Evolutionary conservation across 768 basidiomycete genomes (phyloP).

Genomic region (Pulveroboletus ravenelii): DNA sequence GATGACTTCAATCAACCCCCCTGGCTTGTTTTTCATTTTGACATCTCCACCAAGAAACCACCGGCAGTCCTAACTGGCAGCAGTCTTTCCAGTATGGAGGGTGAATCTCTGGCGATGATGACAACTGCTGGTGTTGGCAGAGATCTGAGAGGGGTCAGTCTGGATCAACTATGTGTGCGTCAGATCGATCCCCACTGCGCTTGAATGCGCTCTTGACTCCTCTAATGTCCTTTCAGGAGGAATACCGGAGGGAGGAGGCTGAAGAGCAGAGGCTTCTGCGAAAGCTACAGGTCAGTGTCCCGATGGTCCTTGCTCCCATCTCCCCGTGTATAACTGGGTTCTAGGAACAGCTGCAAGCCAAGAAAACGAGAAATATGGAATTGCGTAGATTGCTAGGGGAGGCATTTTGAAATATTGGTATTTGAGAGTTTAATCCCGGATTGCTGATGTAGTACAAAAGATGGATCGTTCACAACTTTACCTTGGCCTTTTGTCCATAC

Average conservation of each 20-base stretch:
- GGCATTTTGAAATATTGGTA: not conserved
- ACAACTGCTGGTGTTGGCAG: not conserved
- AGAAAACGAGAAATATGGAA: conserved; percentile 5
- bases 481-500: not conserved
- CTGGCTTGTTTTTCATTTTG: conserved; percentile 13
- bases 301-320: not conserved
- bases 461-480: conserved; percentile 11
- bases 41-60: not conserved
- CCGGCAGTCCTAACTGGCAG: not conserved
- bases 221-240: conserved; percentile 1
- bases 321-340: not conserved
- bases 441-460: not conserved
- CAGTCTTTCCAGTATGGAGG: not conserved
- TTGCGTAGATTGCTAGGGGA: conserved; percentile 14
- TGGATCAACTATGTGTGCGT: conserved; percentile 1
- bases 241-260: conserved; percentile 8
- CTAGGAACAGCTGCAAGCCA: conserved; percentile 7
- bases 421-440: not conserved
- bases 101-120: not conserved
- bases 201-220: not conserved
- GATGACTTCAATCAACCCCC: conserved; percentile 10
- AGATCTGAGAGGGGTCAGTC: not conserved
- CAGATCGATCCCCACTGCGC: too few relatives aligned
- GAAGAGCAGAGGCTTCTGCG: conserved; percentile 14
- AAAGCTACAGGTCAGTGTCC: conserved; percentile 7